Percentiles rank a stretch among this genome's conserved stretches.
Evolutionary conservation across 2,329 filamentous ascomycete genomes (phyloP).

Genomic region (Pseudogymnoascus sp.): DNA sequence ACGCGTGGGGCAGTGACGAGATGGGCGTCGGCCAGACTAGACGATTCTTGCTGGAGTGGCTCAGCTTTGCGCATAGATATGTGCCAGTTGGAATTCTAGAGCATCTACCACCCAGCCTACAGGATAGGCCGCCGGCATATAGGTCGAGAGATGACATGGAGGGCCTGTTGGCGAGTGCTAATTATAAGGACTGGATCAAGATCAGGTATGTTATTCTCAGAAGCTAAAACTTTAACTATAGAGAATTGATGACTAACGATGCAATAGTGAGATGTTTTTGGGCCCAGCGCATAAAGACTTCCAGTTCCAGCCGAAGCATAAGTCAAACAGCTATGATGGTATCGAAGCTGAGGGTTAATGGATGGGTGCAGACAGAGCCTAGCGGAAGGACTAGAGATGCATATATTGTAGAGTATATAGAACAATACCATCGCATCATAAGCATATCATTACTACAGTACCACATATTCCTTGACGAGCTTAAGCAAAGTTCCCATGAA

Average conservation of each 20-base stretch:
- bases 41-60: slow-evolving; percentile 88
- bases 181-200: slow-evolving; percentile 98
- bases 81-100: slow-evolving; percentile 85
- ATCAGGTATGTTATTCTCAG: slow-evolving; percentile 64
- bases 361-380: neutral
- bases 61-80: slow-evolving; percentile 90
- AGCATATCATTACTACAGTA: neutral
- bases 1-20: slow-evolving; percentile 94
- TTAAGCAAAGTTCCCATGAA: neutral
- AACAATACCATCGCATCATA: neutral
- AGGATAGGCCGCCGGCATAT: slow-evolving; percentile 83
- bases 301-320: slow-evolving; percentile 95
- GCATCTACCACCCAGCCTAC: slow-evolving; percentile 77
- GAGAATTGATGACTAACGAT: slow-evolving; percentile 15
- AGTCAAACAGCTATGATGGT: slow-evolving; percentile 77
- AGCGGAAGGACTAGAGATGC: neutral
- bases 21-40: slow-evolving; percentile 85
- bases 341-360: slow-evolving; percentile 65
- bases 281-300: slow-evolving; percentile 86
- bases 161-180: slow-evolving; percentile 81
- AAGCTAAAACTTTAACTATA: neutral
- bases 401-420: neutral
- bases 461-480: no score
- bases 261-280: slow-evolving; percentile 85
- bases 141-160: slow-evolving; percentile 83